phyloP scores from a whole-genome alignment of 495 filamentous ascomycete species.

The Annulohypoxylon bovei region DNA sequence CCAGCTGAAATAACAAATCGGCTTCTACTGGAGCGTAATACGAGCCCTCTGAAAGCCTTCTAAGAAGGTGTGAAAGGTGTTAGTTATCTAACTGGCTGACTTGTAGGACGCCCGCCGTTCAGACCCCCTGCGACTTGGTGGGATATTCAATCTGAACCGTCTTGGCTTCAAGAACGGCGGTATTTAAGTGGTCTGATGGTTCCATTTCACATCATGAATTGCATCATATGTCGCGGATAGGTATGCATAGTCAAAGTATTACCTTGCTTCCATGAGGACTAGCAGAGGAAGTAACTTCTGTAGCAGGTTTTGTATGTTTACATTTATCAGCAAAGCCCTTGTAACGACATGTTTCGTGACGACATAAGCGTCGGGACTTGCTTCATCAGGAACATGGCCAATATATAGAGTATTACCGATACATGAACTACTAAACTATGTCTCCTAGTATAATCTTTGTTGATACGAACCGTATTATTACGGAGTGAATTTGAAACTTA shows the following conservation, averaged over 20 bases:
- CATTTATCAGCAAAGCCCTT: neutral
- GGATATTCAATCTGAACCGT: neutral
- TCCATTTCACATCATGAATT: neutral
- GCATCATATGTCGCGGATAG: neutral
- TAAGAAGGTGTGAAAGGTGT: neutral
- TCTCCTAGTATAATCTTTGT: neutral
- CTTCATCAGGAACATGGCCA: neutral
- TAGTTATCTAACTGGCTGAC: neutral
- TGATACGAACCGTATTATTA: neutral
- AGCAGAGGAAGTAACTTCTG: neutral
- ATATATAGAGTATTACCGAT: neutral
- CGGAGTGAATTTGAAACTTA: neutral
- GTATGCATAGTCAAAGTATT: neutral
- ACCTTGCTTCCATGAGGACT: neutral
- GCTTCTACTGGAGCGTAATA: neutral
- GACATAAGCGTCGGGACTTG: neutral
- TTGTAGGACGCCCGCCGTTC: neutral
- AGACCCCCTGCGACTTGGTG: neutral
- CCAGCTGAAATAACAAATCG: neutral
- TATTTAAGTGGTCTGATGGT: neutral
- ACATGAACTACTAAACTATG: neutral
- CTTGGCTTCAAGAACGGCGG: neutral
- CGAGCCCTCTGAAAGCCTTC: neutral
- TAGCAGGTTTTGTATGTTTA: neutral
- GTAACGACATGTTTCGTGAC: neutral